These are phyloP conservation scores for Pseudocercospora pini-densiflorae DNA, from an alignment of 2,329 filamentous ascomycete genomes.

Conservation along the genomic window DNA sequence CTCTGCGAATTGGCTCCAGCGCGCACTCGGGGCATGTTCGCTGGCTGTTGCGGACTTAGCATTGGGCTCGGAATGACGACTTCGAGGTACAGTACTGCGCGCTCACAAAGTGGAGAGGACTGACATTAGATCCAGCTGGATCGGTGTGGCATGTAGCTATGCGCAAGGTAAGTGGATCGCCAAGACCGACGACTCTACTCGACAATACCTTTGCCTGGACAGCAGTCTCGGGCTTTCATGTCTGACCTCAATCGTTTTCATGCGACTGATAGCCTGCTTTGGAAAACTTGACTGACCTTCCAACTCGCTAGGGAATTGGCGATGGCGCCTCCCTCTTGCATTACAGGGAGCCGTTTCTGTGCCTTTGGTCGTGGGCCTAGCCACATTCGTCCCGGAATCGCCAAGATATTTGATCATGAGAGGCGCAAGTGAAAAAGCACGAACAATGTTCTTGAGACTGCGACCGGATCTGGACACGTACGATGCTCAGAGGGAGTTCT, in stretches of 20 bases:
- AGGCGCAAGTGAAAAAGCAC: constrained; percentile 32
- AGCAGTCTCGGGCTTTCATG: no score
- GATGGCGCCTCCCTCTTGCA: constrained; percentile 30
- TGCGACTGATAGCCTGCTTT: no score
- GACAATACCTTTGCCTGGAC: no score
- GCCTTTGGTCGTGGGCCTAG: constrained; percentile 36
- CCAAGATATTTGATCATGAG: constrained; percentile 29
- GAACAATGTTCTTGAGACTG: constrained; percentile 42
- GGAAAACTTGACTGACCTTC: no score
- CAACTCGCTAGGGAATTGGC: constrained; percentile 9
- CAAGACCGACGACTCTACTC: no score
- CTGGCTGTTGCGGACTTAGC: constrained; percentile 52
- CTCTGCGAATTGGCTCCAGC: constrained; percentile 56
- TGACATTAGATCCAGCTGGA: constrained; percentile 54
- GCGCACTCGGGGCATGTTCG: constrained; percentile 52
- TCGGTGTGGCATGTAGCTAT: constrained; percentile 41
- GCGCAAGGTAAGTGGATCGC: constrained; percentile 34
- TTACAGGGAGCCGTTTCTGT: constrained; percentile 53
- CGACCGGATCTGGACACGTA: constrained; percentile 48
- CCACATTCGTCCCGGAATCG: constrained; percentile 27
- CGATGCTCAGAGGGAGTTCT: constrained; percentile 55
- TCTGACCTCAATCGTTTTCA: no score
- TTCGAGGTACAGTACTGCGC: not conserved
- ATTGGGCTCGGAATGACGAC: constrained; percentile 60
- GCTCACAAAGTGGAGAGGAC: not conserved